Base-by-base conservation (phyloP, 495 filamentous ascomycete species). In the Staphylotrichum longicolle region DNA sequence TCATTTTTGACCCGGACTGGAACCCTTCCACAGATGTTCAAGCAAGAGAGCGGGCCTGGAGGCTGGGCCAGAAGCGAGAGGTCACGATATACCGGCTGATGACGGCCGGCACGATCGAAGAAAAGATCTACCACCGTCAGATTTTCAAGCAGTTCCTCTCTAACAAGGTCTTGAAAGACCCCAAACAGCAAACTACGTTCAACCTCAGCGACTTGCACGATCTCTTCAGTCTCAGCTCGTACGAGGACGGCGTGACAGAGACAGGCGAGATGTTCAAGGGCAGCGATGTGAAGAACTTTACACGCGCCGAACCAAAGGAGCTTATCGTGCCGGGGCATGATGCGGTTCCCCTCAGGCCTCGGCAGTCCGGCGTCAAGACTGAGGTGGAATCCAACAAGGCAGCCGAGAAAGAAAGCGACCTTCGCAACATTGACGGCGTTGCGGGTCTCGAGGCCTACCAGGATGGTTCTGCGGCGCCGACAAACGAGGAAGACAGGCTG, bases 1-100 rank as follows among this genome's bases (percentile, higher is more conserved):
- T 98, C 69, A 96, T 98, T 57, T 98, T 89, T 64, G 94, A 98
- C 68, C 94, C 94, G 0, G 93, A 98, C 71, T 98, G 94, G 94
- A 97, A 98, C 72, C 91, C 91, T 9, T 94, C 91, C 2, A 96
- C 90, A 1, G 92, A 97, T 67, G 78, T 93, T 34, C 93, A 98
- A 70, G 94, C 94, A 5, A 86, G 93, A n/a, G 94, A 98, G 75
- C 84, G 94, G 58, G 93, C 94, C 30, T 98, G 94, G 94, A 84
- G 94, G 45, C 80, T 98, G 10, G 94, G 94, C 4, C 94, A 98
- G 75, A 97, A 93, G 69, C 86, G 87, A 51, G 90, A 96, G 49
- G 94, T 98, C 20, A 92, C 88, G 0, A 92, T 98, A 37, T 98
- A 94, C 72, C 88, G 94, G 32, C 79, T 98, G 44, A 92, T 98